Evolutionary conservation across 2,329 filamentous ascomycete genomes (phyloP).

Genomic region (Ramularia endophylla): DNA sequence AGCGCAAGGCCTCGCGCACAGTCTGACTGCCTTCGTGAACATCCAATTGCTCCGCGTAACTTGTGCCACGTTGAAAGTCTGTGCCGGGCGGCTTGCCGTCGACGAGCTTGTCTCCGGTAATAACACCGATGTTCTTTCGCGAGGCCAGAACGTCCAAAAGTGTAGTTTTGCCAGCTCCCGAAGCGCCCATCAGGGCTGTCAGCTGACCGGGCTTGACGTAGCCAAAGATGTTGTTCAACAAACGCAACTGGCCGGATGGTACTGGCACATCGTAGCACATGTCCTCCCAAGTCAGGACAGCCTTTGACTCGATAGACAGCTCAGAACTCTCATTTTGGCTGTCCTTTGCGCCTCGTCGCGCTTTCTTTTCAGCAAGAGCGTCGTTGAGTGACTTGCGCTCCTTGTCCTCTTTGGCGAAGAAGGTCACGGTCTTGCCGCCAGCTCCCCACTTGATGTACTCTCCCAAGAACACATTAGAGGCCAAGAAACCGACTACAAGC

Average conservation of each 20-base stretch:
- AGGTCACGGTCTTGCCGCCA: conserved; percentile 73
- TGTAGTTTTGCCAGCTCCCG: conserved; percentile 78
- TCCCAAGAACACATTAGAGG: conserved; percentile 69
- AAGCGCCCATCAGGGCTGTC: conserved; percentile 48
- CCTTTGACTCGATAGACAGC: conserved; percentile 49
- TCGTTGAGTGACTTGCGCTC: conserved; percentile 63
- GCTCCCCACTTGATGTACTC: conserved; percentile 73
- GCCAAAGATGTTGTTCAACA: conserved; percentile 44
- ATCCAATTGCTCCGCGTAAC: conserved; percentile 61
- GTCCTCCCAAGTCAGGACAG: conserved; percentile 50
- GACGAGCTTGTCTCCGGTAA: conserved; percentile 57
- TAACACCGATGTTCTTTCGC: conserved; percentile 59
- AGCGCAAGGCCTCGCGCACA: conserved; percentile 60
- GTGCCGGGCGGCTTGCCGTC: conserved; percentile 50
- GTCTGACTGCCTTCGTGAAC: conserved; percentile 58
- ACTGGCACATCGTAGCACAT: conserved; percentile 47
- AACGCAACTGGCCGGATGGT: conserved; percentile 38
- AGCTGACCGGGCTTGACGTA: conserved; percentile 46
- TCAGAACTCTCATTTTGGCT: conserved; percentile 38
- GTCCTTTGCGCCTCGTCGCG: conserved; percentile 45
- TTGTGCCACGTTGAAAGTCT: conserved; percentile 58
- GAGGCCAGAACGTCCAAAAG: conserved; percentile 69
- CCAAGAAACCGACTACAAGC: conserved; percentile 69
- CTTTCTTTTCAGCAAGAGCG: conserved; percentile 54
- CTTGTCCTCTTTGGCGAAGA: conserved; percentile 65